Conservation (phyloP, 1,284 basidiomycete species). For the Trametes polyzona region DNA sequence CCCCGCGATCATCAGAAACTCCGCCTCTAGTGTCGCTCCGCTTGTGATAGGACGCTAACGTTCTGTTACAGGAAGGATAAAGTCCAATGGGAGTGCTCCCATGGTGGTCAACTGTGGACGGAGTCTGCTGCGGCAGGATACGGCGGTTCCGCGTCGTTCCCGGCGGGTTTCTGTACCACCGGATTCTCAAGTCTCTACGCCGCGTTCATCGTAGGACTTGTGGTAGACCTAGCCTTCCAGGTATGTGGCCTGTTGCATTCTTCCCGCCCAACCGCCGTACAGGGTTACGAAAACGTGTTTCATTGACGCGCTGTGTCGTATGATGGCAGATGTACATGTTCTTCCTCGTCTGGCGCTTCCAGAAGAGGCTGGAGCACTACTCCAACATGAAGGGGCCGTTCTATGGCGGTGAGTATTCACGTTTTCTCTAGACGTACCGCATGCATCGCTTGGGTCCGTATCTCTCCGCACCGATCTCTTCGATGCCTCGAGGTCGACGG, state of each 20-base stretch:
- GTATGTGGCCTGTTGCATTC: slow-evolving; percentile 39
- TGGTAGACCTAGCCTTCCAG: slow-evolving; percentile 73
- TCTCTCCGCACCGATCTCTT: not conserved
- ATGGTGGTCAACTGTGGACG: slow-evolving; percentile 74
- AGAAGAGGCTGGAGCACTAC: slow-evolving; percentile 70
- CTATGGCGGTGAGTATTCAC: slow-evolving; percentile 53
- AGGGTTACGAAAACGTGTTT: slow-evolving; percentile 18
- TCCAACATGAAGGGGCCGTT: slow-evolving; percentile 64
- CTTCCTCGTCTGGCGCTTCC: slow-evolving; percentile 74
- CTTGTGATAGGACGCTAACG: slow-evolving; percentile 20
- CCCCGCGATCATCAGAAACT: slow-evolving; percentile 9
- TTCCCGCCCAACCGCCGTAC: not conserved
- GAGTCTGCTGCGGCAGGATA: slow-evolving; percentile 48
- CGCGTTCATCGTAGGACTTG: slow-evolving; percentile 68
- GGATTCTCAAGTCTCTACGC: slow-evolving; percentile 69
- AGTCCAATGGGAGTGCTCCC: slow-evolving; percentile 76
- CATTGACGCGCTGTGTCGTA: slow-evolving; percentile 18
- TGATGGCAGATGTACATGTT: slow-evolving; percentile 65
- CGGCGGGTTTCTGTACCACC: slow-evolving; percentile 62
- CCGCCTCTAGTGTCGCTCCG: slow-evolving; percentile 5
- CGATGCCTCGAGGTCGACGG: slow-evolving; percentile 12
- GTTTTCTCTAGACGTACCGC: slow-evolving; percentile 8
- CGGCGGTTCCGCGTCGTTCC: slow-evolving; percentile 47
- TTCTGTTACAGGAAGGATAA: slow-evolving; percentile 59
- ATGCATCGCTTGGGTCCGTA: slow-evolving; percentile 13